phyloP scores from a whole-genome alignment of 176 grass and related monocot genomes.

The Pontederia paniculata region DNA sequence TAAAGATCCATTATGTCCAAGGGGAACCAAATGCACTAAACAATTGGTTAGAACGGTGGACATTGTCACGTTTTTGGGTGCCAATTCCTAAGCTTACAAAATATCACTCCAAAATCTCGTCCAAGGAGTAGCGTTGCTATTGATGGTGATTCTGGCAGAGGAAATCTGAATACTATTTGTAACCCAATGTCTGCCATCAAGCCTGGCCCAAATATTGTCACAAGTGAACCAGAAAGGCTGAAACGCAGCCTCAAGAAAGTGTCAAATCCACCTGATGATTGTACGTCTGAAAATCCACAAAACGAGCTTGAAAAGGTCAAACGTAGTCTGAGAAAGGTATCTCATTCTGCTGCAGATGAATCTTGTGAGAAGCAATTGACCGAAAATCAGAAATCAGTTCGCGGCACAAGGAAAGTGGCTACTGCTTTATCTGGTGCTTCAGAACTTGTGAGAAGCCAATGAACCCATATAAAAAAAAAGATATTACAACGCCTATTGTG shows the following conservation, averaged over 20 bases:
- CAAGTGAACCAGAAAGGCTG: background rate
- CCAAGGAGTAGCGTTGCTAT: constrained; percentile 36
- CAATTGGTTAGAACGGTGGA: too few species aligned
- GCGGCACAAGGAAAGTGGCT: background rate
- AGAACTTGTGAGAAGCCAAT: background rate
- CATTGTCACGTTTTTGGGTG: too few species aligned
- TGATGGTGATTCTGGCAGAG: constrained; percentile 70
- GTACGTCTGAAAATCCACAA: background rate
- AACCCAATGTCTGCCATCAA: constrained; percentile 17
- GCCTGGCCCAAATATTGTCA: constrained; percentile 11
- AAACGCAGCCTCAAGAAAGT: constrained; percentile 1
- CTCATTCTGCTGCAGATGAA: background rate
- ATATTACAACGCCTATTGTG: too few species aligned
- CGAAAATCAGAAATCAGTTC: background rate
- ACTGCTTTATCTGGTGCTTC: background rate
- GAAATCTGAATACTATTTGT: constrained; percentile 46
- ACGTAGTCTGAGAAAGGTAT: constrained; percentile 9
- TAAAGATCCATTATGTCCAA: too few species aligned
- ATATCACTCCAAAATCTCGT: too few species aligned
- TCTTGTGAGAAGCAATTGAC: background rate
- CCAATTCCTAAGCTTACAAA: too few species aligned
- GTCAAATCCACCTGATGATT: background rate
- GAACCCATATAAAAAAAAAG: background rate
- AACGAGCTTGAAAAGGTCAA: constrained; percentile 9
- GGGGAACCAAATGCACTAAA: too few species aligned